Evolutionary conservation across 140 eudicot genomes (phyloP).

Genomic region (Flaveria floridana): DNA sequence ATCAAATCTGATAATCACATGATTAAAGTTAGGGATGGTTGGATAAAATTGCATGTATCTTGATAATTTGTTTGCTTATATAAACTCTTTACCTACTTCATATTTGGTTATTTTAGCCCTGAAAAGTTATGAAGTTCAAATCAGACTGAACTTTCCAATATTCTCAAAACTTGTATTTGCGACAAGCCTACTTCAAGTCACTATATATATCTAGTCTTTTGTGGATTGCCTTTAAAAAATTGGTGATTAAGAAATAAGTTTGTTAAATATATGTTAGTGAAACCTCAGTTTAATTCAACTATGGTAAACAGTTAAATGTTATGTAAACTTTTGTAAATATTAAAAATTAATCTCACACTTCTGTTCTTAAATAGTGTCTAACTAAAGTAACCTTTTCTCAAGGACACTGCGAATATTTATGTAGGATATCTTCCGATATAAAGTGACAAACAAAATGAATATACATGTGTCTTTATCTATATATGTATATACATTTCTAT

Average conservation of each 20-base stretch:
- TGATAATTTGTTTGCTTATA: neutral
- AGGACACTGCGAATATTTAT: neutral
- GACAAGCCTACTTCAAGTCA: neutral
- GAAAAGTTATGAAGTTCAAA: neutral
- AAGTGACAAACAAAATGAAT: neutral
- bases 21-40: constrained; percentile 2
- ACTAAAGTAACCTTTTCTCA: neutral
- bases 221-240: neutral
- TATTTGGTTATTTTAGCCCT: neutral
- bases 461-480: neutral
- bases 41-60: neutral
- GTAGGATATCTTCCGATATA: neutral
- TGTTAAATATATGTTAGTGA: neutral
- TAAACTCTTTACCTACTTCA: neutral
- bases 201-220: neutral
- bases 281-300: neutral
- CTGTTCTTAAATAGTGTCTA: neutral
- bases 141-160: neutral
- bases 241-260: neutral
- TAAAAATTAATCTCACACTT: neutral
- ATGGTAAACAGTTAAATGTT: neutral
- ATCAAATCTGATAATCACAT: neutral
- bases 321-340: neutral
- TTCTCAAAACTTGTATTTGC: neutral
- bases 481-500: neutral